phyloP scores from a whole-genome alignment of 2,329 filamentous ascomycete genomes.

The Raffaelea albimanens region DNA sequence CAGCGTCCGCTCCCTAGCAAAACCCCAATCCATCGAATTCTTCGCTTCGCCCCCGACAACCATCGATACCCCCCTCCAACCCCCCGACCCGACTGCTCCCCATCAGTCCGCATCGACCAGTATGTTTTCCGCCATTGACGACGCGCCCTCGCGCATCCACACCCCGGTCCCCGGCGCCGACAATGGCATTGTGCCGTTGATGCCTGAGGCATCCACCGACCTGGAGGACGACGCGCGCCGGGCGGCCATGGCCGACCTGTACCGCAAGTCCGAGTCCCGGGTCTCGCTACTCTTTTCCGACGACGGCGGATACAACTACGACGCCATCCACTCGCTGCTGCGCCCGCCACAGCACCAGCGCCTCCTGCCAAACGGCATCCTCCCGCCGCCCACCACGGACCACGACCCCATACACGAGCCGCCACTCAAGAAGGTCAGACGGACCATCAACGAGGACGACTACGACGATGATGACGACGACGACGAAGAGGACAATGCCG shows the following conservation, averaged over 20 bases:
- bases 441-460: conserved; percentile 74
- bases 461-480: conserved; percentile 79
- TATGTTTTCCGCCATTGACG: conserved; percentile 51
- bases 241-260: conserved; percentile 67
- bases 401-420: conserved; percentile 50
- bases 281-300: conserved; percentile 65
- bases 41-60: conserved; percentile 30
- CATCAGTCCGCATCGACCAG: conserved; percentile 28
- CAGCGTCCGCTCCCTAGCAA: conserved; percentile 4
- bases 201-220: conserved; percentile 52
- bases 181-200: conserved; percentile 32
- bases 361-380: conserved; percentile 28
- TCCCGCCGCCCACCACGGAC: conserved; percentile 47
- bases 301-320: conserved; percentile 41
- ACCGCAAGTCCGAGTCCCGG: conserved; percentile 65
- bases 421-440: conserved; percentile 63
- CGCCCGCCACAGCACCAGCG: conserved; percentile 24
- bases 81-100: not conserved
- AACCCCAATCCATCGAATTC: conserved; percentile 33
- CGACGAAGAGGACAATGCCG: conserved; percentile 56
- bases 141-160: conserved; percentile 42
- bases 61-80: conserved; percentile 2
- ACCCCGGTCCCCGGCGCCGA: conserved; percentile 33
- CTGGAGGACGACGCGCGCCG: conserved; percentile 62
- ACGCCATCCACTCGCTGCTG: conserved; percentile 43